Conservation (phyloP, 2,329 filamentous ascomycete species). For the Nakataea oryzae region DNA sequence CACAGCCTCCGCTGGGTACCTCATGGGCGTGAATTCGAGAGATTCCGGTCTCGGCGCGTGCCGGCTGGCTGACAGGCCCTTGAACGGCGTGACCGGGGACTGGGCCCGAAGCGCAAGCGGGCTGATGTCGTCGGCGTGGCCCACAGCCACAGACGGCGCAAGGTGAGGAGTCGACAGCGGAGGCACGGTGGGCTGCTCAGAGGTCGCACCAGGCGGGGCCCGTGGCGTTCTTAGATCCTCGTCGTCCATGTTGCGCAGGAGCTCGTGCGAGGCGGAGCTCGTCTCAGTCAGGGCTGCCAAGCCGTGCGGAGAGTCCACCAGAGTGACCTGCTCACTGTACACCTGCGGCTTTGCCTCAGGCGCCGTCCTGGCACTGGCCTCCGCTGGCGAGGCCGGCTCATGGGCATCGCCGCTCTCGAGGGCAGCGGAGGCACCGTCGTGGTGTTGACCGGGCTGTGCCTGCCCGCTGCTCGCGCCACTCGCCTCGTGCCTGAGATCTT, state of each 20-base stretch:
- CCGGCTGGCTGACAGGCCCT: conserved; percentile 17
- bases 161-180: conserved; percentile 8
- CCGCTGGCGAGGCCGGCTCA: not conserved
- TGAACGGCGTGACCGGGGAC: conserved; percentile 5
- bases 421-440: not conserved
- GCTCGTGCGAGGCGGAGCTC: not conserved
- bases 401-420: not conserved
- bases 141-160: not conserved
- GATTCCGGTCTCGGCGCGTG: conserved; percentile 7
- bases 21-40: not conserved
- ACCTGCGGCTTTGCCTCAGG: not conserved
- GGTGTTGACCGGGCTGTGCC: not conserved
- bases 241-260: not conserved
- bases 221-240: not conserved
- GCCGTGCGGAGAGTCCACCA: not conserved
- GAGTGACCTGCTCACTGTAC: not conserved
- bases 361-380: not conserved
- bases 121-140: conserved; percentile 9
- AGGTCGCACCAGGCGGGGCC: conserved; percentile 5
- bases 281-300: conserved; percentile 4
- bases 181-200: not conserved
- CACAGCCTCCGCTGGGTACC: not conserved
- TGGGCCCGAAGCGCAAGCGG: conserved; percentile 9
- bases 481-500: not conserved
- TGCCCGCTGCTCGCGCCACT: too few species aligned